phyloP scores from a whole-genome alignment of 2,329 filamentous ascomycete genomes.

The Microdochium trichocladiopsis region DNA sequence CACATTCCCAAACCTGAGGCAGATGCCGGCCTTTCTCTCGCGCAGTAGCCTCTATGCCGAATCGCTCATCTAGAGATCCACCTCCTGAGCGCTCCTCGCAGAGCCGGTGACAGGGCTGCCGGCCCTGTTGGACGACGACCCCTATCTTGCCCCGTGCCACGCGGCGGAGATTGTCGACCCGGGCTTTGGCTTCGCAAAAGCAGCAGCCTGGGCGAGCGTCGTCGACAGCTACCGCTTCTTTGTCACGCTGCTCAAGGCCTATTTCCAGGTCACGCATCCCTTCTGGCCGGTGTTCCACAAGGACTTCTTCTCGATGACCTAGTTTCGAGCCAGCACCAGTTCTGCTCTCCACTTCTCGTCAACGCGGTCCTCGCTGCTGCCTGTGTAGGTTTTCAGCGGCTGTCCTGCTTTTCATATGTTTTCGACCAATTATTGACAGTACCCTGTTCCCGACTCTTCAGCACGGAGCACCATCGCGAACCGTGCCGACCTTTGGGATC shows the following conservation, averaged over 20 bases:
- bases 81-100: too few relatives aligned
- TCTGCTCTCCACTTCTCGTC: slow-evolving; percentile 31
- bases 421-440: neutral
- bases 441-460: too few relatives aligned
- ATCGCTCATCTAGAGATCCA: too few relatives aligned
- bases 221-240: slow-evolving; percentile 25
- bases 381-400: slow-evolving; percentile 20
- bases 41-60: too few relatives aligned
- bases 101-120: neutral
- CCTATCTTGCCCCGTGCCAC: slow-evolving; percentile 27
- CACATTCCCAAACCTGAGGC: too few relatives aligned
- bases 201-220: slow-evolving; percentile 28
- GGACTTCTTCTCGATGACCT: slow-evolving; percentile 32
- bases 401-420: neutral
- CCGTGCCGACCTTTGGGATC: too few relatives aligned
- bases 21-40: too few relatives aligned
- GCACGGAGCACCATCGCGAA: too few relatives aligned
- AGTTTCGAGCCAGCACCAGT: slow-evolving; percentile 15
- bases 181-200: slow-evolving; percentile 16
- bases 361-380: slow-evolving; percentile 27
- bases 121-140: neutral
- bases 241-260: slow-evolving; percentile 17
- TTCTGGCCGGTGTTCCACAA: slow-evolving; percentile 28
- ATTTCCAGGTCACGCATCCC: slow-evolving; percentile 26
- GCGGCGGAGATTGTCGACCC: slow-evolving; percentile 25